Evolutionary conservation across 441 rosid species (phyloP).

Genomic region (Pelargonium australe): DNA sequence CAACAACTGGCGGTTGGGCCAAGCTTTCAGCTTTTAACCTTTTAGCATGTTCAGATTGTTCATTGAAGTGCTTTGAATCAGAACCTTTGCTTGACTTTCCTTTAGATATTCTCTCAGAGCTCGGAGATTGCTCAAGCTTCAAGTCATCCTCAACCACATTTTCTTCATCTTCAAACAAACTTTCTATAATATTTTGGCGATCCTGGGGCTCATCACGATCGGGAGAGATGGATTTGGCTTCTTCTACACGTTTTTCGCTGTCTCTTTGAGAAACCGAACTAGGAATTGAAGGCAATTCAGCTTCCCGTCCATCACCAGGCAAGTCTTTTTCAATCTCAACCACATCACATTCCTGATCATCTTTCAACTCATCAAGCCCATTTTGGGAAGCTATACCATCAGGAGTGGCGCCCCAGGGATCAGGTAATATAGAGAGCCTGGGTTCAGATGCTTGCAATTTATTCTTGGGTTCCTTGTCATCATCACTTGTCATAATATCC

Average conservation of each 20-base stretch:
- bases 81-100: constrained; percentile 45
- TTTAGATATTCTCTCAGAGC: constrained; percentile 37
- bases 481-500: constrained; percentile 86
- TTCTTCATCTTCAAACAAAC: constrained; percentile 72
- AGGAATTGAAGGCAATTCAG: constrained; percentile 36
- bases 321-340: constrained; percentile 55
- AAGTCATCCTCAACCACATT: constrained; percentile 34
- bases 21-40: constrained; percentile 51
- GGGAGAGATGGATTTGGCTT: constrained; percentile 29
- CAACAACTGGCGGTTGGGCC: constrained; percentile 35
- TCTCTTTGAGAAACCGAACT: constrained; percentile 26
- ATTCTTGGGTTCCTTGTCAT: constrained; percentile 52
- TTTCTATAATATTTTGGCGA: constrained; percentile 64
- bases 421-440: constrained; percentile 29
- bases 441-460: constrained; percentile 36
- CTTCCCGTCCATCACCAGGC: constrained; percentile 46
- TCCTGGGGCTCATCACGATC: constrained; percentile 43
- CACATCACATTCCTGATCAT: constrained; percentile 43
- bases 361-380: constrained; percentile 40
- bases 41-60: constrained; percentile 43
- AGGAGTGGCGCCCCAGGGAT: constrained; percentile 22
- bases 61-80: constrained; percentile 37
- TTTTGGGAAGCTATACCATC: constrained; percentile 27
- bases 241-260: constrained; percentile 35
- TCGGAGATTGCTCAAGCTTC: constrained; percentile 47